Base-by-base conservation (phyloP, 2,329 filamentous ascomycete species). In the Cytospora chrysosperma region DNA sequence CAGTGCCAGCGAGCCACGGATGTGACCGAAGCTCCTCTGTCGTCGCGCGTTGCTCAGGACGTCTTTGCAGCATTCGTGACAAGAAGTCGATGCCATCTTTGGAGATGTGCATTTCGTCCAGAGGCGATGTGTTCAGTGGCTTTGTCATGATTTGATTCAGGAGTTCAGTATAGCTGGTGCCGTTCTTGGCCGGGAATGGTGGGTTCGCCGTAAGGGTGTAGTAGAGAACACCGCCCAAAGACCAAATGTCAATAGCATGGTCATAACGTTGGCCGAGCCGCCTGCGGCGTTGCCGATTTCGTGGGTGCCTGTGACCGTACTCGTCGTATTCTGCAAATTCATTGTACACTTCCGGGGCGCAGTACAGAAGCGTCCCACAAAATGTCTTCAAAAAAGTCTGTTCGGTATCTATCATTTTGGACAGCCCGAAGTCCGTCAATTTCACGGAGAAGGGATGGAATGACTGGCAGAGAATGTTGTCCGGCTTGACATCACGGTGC, bases 401-500 rank as follows among this genome's bases (percentile, higher is more conserved):
- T 66, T 93, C 88, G 68, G 92, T 92, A 66, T 93, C 90, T 53
- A 97, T 88, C 75, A 96, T 93, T 74, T 99, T 99, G 2, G 95
- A 98, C 5, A 99, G 79, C 3, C 95, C 95, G 78, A 99, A 99
- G 73, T 99, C 95, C 0, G 95, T 97, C 17, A 99, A 81, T 76
- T 99, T 98, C 70, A 98, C 89, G 17, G 85, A 81, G 56, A 97
- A 85, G 0, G 93, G 93, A 7, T 88, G 80, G 12, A 86, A 74
- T 0, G 87, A 88, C 13, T 88, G 82, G 68, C 98, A 91, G 49
- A 99, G 82, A 65, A 99, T 97, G 72, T 99, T 99, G 79, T 99
- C 95, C 0, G 95, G 95, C 74, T 99, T 99, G 72, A 99, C 93
- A 75, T 99, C 95, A n/a, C 95, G 90, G 76, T 99, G 95, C 0